Conservation (phyloP, 352 stramenopile genomes). For the Globisporangium heterothallicum region DNA sequence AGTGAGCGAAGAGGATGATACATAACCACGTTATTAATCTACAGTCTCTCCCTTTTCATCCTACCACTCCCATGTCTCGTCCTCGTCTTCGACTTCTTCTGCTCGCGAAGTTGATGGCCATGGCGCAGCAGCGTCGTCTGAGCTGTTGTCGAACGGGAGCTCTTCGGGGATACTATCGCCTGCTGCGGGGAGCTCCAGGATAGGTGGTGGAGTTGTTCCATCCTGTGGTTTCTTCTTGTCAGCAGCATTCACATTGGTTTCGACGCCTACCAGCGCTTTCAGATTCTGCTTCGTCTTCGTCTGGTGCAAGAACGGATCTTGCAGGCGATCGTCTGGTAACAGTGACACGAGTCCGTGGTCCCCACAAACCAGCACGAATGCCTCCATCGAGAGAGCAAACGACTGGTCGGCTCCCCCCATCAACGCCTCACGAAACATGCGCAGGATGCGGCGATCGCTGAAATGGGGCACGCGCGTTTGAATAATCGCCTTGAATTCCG, state of each 20-base stretch:
- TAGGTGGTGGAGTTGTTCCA: no score
- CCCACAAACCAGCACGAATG: constrained; percentile 64
- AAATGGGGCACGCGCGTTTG: constrained; percentile 47
- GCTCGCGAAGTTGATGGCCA: constrained; percentile 28
- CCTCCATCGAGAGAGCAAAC: constrained; percentile 65
- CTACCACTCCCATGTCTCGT: constrained; percentile 29
- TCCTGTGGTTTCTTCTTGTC: not conserved
- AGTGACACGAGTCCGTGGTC: constrained; percentile 68
- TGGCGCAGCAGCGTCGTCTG: not conserved
- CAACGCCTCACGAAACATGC: constrained; percentile 73
- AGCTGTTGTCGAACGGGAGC: constrained; percentile 6
- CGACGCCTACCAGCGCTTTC: not conserved
- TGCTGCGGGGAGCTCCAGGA: constrained; percentile 5
- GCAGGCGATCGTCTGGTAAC: constrained; percentile 50
- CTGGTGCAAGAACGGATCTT: constrained; percentile 31
- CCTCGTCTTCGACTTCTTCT: constrained; percentile 40
- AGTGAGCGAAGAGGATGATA: no score
- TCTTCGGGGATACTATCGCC: constrained; percentile 36
- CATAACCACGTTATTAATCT: no score
- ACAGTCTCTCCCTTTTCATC: not conserved
- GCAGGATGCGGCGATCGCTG: constrained; percentile 60
- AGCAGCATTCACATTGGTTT: constrained; percentile 1
- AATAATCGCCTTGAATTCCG: constrained; percentile 65
- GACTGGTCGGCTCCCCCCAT: constrained; percentile 59
- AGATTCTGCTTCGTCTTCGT: not conserved